Percentiles rank a stretch among this genome's conserved stretches.
These are phyloP conservation scores for Tulasnella sp. DNA, from an alignment of 768 basidiomycete genomes.

Conservation along the genomic window DNA sequence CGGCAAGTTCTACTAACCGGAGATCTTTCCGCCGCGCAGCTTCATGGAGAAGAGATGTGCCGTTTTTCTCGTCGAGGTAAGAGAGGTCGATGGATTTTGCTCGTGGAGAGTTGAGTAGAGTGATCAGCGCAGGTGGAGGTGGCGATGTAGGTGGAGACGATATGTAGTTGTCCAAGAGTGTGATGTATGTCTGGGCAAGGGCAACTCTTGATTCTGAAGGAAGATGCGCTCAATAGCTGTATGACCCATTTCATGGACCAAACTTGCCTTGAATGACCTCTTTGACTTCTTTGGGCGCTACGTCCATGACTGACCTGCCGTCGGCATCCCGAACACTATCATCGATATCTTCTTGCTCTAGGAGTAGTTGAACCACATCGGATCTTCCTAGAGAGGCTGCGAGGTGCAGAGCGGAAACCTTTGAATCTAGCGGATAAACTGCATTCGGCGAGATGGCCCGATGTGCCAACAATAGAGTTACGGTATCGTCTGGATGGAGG, in stretches of 20 bases:
- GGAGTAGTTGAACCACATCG: constrained; percentile 59
- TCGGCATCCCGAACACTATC: constrained; percentile 58
- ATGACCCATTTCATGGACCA: too few relatives aligned
- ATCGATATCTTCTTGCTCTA: constrained; percentile 69
- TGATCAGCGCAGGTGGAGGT: constrained; percentile 31
- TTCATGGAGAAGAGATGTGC: constrained; percentile 72
- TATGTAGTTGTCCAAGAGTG: constrained; percentile 58
- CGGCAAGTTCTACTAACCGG: constrained; percentile 66
- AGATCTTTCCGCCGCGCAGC: constrained; percentile 72
- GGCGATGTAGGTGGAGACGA: constrained; percentile 37
- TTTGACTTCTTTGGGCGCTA: constrained; percentile 55
- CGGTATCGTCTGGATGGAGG: constrained; percentile 41
- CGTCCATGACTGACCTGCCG: constrained; percentile 56
- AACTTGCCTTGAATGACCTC: constrained; percentile 50
- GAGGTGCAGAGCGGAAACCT: constrained; percentile 60
- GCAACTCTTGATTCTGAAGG: constrained; percentile 75
- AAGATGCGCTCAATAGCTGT: background rate
- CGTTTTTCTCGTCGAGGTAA: constrained; percentile 65
- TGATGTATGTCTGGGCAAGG: constrained; percentile 60
- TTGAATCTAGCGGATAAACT: constrained; percentile 56
- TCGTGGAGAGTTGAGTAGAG: constrained; percentile 57
- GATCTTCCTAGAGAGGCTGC: constrained; percentile 57
- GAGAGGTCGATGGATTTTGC: constrained; percentile 60
- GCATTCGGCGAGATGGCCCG: constrained; percentile 70
- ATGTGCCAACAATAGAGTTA: constrained; percentile 53